Base-by-base conservation (phyloP, 768 basidiomycete species). In the Macrolepiota albuminosa region DNA sequence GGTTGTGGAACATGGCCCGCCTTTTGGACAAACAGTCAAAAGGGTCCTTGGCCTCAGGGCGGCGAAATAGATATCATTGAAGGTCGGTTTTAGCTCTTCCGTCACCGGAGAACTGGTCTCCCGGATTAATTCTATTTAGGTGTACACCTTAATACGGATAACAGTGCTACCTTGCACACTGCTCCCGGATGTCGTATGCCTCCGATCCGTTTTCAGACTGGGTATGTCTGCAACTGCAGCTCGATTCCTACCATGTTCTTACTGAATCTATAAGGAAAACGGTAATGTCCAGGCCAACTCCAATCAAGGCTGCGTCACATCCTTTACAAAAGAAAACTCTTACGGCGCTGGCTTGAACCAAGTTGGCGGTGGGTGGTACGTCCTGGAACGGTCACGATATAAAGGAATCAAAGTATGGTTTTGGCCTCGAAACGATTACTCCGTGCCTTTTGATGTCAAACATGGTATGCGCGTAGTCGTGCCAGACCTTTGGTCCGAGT, bases 1-100 rank as follows among this genome's bases (percentile, higher is more conserved):
- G 85, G 85, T 29, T 84, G 82, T 57, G 71, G 67, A 29, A 84
- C 83, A 18, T 87, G 86, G 86, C 85, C 85, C 3, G 85, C 85
- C 1, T 86, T 81, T 66, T 86, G 85, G 85, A 81, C 83, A 39
- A 57, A 81, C 59, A 83, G 82, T 62, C 50, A 68, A 58, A 54
- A 63, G 24, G 81, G 82, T 0, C 83, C 80, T 6, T 87, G 85
- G 86, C 86, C 87, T 0, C 46, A 72, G 3, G 81, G 81, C n/a
- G 84, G 84, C 5, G 84, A 86, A 64, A 81, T 84, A 37, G 84
- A 85, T 67, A 80, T 86, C 57, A 78, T 86, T 24, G 85, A 87
- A 71, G 84, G 83, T 79, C 47, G 46, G 60, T 49, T 33, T 33
- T 31, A 4, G 9, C 11, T 40, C 16, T 10, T 29, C 3, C 18